A percentile compares a stretch with the other conserved stretches of the same genome.
Evolutionary conservation across 768 basidiomycete genomes (phyloP).

Genomic region (Kondoa subrosea): DNA sequence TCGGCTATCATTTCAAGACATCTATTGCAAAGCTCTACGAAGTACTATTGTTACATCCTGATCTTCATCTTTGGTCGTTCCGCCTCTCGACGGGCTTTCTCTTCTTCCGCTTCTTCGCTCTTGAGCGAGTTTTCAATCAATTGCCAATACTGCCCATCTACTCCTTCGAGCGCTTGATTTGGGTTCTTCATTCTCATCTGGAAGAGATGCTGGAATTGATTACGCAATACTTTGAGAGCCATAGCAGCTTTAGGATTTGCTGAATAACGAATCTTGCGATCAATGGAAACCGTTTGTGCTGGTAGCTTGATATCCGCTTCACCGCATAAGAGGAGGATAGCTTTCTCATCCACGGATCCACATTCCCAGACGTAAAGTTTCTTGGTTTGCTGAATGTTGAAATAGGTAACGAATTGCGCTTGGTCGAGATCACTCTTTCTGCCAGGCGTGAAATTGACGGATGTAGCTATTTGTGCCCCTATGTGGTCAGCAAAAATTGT

Average conservation of each 20-base stretch:
- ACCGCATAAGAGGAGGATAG: constrained; percentile 68
- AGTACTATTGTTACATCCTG: no score
- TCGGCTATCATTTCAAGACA: neutral
- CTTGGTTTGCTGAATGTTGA: constrained; percentile 62
- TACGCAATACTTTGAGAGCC: constrained; percentile 63
- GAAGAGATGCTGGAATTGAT: constrained; percentile 23
- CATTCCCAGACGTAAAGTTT: constrained; percentile 77
- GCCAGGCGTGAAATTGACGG: constrained; percentile 63
- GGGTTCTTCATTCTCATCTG: constrained; percentile 23
- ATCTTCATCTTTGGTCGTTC: neutral
- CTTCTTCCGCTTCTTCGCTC: neutral
- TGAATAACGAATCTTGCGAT: constrained; percentile 66
- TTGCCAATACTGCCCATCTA: neutral
- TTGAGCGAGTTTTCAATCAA: neutral
- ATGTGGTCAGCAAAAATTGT: neutral
- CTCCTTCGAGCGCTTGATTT: constrained; percentile 11
- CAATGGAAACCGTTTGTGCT: constrained; percentile 55
- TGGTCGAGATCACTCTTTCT: constrained; percentile 47
- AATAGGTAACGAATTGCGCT: constrained; percentile 38
- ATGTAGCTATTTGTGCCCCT: constrained; percentile 40
- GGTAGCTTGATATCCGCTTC: constrained; percentile 71
- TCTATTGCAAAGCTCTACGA: no score
- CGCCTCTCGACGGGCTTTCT: neutral
- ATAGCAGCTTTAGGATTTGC: constrained; percentile 53
- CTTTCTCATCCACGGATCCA: constrained; percentile 66